Conservation (phyloP, 148 eudicot genomes). For the Cornus kousa region DNA sequence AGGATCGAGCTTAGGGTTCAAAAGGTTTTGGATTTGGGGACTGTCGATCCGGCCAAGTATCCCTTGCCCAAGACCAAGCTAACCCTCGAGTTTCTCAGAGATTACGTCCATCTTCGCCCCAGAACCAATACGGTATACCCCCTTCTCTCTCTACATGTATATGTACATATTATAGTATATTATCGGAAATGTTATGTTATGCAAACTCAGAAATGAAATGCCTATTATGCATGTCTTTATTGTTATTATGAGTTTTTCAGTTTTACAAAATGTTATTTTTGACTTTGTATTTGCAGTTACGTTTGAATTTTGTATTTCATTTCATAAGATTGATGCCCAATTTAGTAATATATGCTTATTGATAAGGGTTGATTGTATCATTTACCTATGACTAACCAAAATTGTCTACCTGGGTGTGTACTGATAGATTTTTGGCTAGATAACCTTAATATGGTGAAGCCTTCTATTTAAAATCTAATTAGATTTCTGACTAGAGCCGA, state of each 20-base stretch:
- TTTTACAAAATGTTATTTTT: too few relatives aligned
- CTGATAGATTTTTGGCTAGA: too few relatives aligned
- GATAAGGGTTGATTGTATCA: background rate
- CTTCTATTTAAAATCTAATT: too few relatives aligned
- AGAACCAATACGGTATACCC: slow-evolving; percentile 66
- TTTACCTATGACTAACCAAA: too few relatives aligned
- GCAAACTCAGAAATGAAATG: background rate
- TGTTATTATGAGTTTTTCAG: too few relatives aligned
- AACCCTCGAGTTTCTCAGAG: slow-evolving; percentile 74
- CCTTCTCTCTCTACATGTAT: background rate
- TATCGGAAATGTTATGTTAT: too few relatives aligned
- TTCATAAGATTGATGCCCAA: background rate
- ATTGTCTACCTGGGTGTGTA: too few relatives aligned
- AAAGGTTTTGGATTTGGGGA: slow-evolving; percentile 51
- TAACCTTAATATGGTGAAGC: too few relatives aligned
- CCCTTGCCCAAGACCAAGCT: slow-evolving; percentile 79
- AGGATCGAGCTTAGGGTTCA: slow-evolving; percentile 61
- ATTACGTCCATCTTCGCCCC: slow-evolving; percentile 73
- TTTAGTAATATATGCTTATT: too few relatives aligned
- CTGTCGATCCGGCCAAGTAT: slow-evolving; percentile 65
- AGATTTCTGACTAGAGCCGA: too few relatives aligned
- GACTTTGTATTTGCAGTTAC: background rate
- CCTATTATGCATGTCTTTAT: background rate
- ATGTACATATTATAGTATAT: too few relatives aligned
- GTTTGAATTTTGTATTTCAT: background rate